These are phyloP conservation scores for Adansonia grandidieri DNA, from an alignment of 441 rosid genomes.

Conservation along the genomic window DNA sequence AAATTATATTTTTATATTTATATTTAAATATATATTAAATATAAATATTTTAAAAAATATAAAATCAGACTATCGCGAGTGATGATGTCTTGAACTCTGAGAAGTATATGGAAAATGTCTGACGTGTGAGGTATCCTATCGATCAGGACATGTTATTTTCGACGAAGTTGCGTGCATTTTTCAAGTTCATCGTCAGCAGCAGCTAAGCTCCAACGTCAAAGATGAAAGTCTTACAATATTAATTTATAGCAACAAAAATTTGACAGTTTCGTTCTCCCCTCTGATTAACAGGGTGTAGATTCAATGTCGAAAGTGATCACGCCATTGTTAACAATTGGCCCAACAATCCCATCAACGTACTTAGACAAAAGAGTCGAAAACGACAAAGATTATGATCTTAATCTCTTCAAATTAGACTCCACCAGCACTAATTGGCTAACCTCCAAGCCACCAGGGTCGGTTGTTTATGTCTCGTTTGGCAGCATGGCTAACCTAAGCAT, in stretches of 20 bases:
- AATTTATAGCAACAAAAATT: not conserved
- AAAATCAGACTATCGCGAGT: no score
- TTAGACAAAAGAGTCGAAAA: slow-evolving; percentile 46
- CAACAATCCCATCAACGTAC: slow-evolving; percentile 54
- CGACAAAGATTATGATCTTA: slow-evolving; percentile 49
- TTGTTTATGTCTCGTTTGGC: slow-evolving; percentile 60
- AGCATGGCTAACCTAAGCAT: slow-evolving; percentile 39
- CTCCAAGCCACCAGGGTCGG: slow-evolving; percentile 41
- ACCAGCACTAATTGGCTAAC: slow-evolving; percentile 48
- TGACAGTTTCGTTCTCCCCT: not conserved
- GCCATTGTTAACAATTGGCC: slow-evolving; percentile 37
- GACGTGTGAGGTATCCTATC: not conserved
- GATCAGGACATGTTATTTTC: not conserved
- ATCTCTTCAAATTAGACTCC: slow-evolving; percentile 40
- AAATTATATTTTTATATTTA: no score
- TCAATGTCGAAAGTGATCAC: slow-evolving; percentile 1
- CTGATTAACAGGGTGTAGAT: slow-evolving; percentile 10
- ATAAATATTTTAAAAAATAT: no score
- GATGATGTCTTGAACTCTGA: no score
- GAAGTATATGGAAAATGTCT: not conserved
- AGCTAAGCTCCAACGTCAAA: not conserved
- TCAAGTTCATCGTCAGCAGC: not conserved
- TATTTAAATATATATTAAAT: no score
- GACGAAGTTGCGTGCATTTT: not conserved
- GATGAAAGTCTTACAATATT: not conserved